Percentiles rank a stretch among this genome's conserved stretches.
Conservation (phyloP, 2,329 filamentous ascomycete genomes). For the Neofusicoccum sp. region DNA sequence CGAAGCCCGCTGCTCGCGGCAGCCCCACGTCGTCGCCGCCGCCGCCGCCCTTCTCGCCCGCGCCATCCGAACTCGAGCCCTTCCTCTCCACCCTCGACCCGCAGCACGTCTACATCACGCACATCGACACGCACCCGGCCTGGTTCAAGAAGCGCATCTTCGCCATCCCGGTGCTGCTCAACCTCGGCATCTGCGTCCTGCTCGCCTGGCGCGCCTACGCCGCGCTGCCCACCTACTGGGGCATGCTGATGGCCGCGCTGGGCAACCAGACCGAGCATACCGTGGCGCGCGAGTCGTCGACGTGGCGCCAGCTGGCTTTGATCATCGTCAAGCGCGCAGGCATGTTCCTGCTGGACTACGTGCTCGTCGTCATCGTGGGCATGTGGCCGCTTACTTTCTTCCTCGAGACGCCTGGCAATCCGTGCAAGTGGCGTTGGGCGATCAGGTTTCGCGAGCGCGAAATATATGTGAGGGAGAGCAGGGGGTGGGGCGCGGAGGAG, state of each 20-base stretch:
- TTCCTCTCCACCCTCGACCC: slow-evolving; percentile 69
- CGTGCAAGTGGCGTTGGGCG: slow-evolving; percentile 71
- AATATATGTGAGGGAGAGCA: slow-evolving; percentile 77
- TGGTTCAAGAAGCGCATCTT: slow-evolving; percentile 84
- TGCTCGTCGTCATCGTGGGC: slow-evolving; percentile 47
- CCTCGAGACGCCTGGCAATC: slow-evolving; percentile 64
- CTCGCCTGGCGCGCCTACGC: slow-evolving; percentile 70
- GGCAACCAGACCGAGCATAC: slow-evolving; percentile 69
- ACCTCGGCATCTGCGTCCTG: slow-evolving; percentile 65
- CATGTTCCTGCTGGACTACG: slow-evolving; percentile 75
- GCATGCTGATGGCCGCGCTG: slow-evolving; percentile 64
- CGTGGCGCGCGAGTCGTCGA: slow-evolving; percentile 57
- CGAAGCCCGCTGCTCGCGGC: not conserved
- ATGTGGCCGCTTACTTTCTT: slow-evolving; percentile 57
- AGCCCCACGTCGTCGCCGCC: slow-evolving; percentile 33
- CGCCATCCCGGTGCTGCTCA: slow-evolving; percentile 75
- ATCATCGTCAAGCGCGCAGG: slow-evolving; percentile 63
- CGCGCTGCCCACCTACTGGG: slow-evolving; percentile 73
- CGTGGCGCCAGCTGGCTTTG: slow-evolving; percentile 59
- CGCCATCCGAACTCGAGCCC: slow-evolving; percentile 63
- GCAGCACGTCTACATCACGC: slow-evolving; percentile 77
- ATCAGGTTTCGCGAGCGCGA: slow-evolving; percentile 80
- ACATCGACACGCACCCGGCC: slow-evolving; percentile 72
- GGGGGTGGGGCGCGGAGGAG: slow-evolving; percentile 68
- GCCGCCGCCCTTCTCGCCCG: slow-evolving; percentile 69